These are phyloP conservation scores for Oropetium thomaeum DNA, from an alignment of 176 grass and related monocot species.

Conservation along the genomic window DNA sequence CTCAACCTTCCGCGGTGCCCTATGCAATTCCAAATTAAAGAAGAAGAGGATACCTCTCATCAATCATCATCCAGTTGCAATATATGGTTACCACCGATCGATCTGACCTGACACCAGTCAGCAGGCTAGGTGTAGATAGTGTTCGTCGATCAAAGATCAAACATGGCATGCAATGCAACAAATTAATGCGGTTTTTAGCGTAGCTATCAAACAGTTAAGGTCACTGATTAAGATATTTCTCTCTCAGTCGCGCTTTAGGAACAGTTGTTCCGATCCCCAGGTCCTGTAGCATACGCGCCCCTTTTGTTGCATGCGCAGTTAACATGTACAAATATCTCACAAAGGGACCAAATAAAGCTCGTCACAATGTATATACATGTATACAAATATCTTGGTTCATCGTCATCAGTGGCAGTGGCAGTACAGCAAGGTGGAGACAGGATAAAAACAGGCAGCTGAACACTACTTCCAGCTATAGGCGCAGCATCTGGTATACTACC, in stretches of 20 bases:
- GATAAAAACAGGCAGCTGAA: slow-evolving; percentile 37
- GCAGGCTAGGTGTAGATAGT: slow-evolving; percentile 17
- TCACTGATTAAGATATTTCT: slow-evolving; percentile 38
- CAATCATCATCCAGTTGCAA: slow-evolving; percentile 24
- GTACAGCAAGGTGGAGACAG: not conserved
- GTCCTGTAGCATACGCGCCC: not conserved
- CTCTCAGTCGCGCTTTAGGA: not conserved
- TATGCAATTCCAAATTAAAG: not conserved
- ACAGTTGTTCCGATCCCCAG: not conserved
- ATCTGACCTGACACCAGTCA: too few species aligned
- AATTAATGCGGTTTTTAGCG: slow-evolving; percentile 4
- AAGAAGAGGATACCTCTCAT: not conserved
- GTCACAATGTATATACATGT: too few species aligned
- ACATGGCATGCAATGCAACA: not conserved
- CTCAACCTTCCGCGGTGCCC: slow-evolving; percentile 27
- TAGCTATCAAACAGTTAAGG: slow-evolving; percentile 41
- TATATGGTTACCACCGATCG: not conserved
- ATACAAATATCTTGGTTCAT: slow-evolving; percentile 25
- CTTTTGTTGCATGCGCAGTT: slow-evolving; percentile 20
- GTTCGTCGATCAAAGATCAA: slow-evolving; percentile 31
- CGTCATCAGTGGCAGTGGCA: too few species aligned
- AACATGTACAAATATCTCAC: slow-evolving; percentile 27
- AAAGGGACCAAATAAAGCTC: not conserved
- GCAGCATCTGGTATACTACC: not conserved
- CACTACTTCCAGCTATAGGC: not conserved